Percentiles rank a stretch among this genome's conserved stretches.
Conservation (phyloP, 2,329 filamentous ascomycete genomes). For the Coniochaeta sp. region DNA sequence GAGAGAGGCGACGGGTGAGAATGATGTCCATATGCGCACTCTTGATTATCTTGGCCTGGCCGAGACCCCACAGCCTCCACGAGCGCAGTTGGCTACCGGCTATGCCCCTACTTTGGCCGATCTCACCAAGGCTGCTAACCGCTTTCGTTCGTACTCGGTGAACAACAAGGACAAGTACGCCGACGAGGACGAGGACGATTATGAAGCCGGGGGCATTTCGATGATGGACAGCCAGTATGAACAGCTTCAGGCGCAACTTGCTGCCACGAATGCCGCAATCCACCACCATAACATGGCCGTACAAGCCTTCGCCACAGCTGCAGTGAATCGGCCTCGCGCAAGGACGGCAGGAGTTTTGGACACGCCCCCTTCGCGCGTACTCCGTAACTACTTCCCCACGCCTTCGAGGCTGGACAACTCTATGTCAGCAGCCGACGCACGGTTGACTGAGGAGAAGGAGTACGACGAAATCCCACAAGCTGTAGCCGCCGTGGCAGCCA, state of each 20-base stretch:
- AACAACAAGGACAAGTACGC: constrained; percentile 98
- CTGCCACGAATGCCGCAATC: constrained; percentile 62
- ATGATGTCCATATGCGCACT: constrained; percentile 81
- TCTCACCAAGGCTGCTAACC: constrained; percentile 69
- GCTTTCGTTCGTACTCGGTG: constrained; percentile 95
- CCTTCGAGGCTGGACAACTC: constrained; percentile 65
- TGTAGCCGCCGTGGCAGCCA: constrained; percentile 72
- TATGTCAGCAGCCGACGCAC: constrained; percentile 68
- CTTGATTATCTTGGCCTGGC: constrained; percentile 93
- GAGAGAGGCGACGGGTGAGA: constrained; percentile 75
- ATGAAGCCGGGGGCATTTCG: constrained; percentile 43
- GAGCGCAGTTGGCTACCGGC: constrained; percentile 60
- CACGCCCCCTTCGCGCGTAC: constrained; percentile 57
- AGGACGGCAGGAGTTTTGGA: constrained; percentile 89
- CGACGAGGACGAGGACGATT: constrained; percentile 68
- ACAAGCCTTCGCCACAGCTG: constrained; percentile 81
- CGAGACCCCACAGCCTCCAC: constrained; percentile 78
- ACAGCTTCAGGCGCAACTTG: constrained; percentile 53
- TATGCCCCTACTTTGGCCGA: constrained; percentile 70
- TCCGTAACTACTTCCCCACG: constrained; percentile 70
- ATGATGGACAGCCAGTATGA: constrained; percentile 52
- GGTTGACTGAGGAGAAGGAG: constrained; percentile 65
- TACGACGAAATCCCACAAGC: constrained; percentile 76
- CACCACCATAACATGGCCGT: constrained; percentile 90
- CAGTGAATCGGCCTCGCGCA: constrained; percentile 74